phyloP scores from a whole-genome alignment of 176 grass and related monocot species.

The Avena atlantica region DNA sequence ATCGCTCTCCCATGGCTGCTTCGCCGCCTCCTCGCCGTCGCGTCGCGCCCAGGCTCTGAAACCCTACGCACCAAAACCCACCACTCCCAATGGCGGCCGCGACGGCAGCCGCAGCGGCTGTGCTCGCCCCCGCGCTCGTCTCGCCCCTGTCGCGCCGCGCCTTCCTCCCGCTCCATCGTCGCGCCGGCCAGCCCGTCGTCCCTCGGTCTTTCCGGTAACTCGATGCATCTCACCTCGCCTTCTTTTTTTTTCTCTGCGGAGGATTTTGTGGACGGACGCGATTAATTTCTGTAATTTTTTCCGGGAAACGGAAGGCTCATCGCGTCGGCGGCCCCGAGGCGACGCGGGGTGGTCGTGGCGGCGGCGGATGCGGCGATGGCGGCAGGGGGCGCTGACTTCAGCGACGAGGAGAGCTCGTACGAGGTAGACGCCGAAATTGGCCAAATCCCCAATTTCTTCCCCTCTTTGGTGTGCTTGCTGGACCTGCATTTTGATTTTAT shows the following conservation, averaged over 20 bases:
- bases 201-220: constrained; percentile 48
- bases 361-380: constrained; percentile 57
- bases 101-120: constrained; percentile 16
- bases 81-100: constrained; percentile 40
- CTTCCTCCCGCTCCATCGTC: constrained; percentile 37
- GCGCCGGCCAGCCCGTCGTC: constrained; percentile 11
- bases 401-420: constrained; percentile 81
- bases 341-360: constrained; percentile 32
- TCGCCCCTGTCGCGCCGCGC: constrained; percentile 22
- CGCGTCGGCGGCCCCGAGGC: constrained; percentile 43
- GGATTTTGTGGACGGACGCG: not conserved
- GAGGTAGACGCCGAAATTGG: constrained; percentile 56
- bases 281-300: constrained; percentile 28
- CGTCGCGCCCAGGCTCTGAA: constrained; percentile 37
- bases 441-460: not conserved
- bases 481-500: constrained; percentile 5
- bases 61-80: constrained; percentile 37
- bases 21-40: constrained; percentile 39
- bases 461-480: not conserved
- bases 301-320: constrained; percentile 43
- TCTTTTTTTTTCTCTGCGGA: not conserved
- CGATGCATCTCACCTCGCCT: not conserved
- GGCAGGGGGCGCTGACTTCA: constrained; percentile 58
- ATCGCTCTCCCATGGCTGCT: constrained; percentile 47
- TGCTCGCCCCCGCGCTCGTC: constrained; percentile 25